phyloP scores from a whole-genome alignment of 208 protist species.

The Crithidia expoeki region DNA sequence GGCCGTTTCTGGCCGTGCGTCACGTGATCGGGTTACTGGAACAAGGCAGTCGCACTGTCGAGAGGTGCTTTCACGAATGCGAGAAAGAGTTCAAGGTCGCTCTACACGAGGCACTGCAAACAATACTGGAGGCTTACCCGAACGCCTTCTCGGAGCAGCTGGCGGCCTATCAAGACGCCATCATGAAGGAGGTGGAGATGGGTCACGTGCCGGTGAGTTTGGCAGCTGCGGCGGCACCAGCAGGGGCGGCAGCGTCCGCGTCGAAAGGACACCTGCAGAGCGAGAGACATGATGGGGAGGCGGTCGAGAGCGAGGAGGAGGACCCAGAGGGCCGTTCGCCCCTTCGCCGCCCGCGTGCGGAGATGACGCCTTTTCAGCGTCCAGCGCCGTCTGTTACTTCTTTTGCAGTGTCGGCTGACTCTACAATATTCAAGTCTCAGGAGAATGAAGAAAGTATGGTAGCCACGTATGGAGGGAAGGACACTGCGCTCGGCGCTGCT shows the following conservation, averaged over 20 bases:
- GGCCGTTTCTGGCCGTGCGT: conserved; percentile 61
- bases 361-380: neutral
- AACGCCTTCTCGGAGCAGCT: conserved; percentile 93
- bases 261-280: neutral
- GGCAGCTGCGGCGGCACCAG: neutral
- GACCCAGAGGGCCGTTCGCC: conserved; percentile 2
- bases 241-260: neutral
- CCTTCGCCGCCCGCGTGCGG: conserved; percentile 17
- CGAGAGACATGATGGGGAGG: conserved; percentile 8
- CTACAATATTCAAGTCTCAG: neutral
- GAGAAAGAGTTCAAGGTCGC: conserved; percentile 66
- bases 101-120: conserved; percentile 90
- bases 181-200: conserved; percentile 66
- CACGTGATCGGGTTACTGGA: conserved; percentile 87
- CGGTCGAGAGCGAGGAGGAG: conserved; percentile 4
- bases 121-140: conserved; percentile 82
- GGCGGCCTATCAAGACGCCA: conserved; percentile 89
- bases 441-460: neutral
- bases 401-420: neutral
- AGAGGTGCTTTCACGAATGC: conserved; percentile 53
- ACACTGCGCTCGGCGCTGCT: conserved; percentile 5
- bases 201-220: conserved; percentile 33
- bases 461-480: no score
- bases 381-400: neutral
- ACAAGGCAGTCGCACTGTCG: conserved; percentile 55